Evolutionary conservation across 2,329 filamentous ascomycete genomes (phyloP).

Genomic region (Penicillium vulpinum): DNA sequence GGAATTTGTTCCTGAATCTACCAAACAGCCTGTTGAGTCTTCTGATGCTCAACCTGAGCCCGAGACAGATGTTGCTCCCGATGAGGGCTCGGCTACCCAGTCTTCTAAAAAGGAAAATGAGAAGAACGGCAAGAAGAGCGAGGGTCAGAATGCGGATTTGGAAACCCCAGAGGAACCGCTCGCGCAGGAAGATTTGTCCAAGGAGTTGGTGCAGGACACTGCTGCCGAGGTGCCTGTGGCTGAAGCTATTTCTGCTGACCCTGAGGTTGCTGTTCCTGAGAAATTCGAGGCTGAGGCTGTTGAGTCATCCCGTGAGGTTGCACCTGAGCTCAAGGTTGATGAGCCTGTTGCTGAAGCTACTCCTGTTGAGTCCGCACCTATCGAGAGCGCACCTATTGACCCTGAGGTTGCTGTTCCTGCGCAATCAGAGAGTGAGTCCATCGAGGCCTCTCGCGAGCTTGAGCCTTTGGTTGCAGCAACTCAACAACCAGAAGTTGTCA

Average conservation of each 20-base stretch:
- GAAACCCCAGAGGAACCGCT: conserved; percentile 10
- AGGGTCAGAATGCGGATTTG: conserved; percentile 15
- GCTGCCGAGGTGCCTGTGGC: not conserved
- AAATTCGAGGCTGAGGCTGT: not conserved
- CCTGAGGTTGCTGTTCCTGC: not conserved
- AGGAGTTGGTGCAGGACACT: conserved; percentile 3
- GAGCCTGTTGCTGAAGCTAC: not conserved
- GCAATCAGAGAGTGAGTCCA: conserved; percentile 5
- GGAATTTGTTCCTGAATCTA: conserved; percentile 8
- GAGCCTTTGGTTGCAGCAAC: not conserved
- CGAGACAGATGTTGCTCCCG: conserved; percentile 13
- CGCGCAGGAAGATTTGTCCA: not conserved
- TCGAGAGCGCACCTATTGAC: not conserved
- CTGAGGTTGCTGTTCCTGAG: not conserved
- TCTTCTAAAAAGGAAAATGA: conserved; percentile 35
- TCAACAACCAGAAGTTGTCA: not conserved
- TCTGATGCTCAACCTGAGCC: not conserved
- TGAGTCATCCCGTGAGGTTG: not conserved
- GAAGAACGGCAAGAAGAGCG: conserved; percentile 39
- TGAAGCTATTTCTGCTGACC: not conserved
- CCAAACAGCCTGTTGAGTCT: conserved; percentile 4
- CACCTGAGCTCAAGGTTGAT: not conserved
- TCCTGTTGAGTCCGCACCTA: not conserved
- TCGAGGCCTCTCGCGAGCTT: not conserved
- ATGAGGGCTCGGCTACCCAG: conserved; percentile 16